Percentiles rank a stretch among this genome's conserved stretches.
Conservation (phyloP, 768 basidiomycete species). For the Termitomyces titanicus region DNA sequence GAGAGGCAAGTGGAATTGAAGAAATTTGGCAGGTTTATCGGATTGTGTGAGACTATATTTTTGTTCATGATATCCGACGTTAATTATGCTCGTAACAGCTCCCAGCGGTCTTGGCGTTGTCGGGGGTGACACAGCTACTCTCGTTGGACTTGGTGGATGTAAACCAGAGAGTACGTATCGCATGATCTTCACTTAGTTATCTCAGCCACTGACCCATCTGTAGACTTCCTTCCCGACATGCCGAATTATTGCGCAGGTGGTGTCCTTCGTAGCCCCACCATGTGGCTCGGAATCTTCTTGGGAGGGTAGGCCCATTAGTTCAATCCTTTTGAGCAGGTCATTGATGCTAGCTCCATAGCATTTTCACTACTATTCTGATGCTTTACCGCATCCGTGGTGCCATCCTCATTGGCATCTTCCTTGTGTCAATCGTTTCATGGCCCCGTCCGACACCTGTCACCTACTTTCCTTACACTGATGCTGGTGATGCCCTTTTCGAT, state of each 20-base stretch:
- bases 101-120: constrained; percentile 69
- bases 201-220: not conserved
- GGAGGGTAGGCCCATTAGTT: constrained; percentile 55
- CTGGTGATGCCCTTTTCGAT: constrained; percentile 71
- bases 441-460: constrained; percentile 80
- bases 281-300: constrained; percentile 86
- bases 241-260: constrained; percentile 58
- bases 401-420: constrained; percentile 77
- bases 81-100: constrained; percentile 31
- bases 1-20: constrained; percentile 6
- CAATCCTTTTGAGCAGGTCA: not conserved
- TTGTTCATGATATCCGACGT: not conserved
- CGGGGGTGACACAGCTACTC: constrained; percentile 65
- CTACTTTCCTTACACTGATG: constrained; percentile 68
- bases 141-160: constrained; percentile 80
- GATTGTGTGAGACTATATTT: constrained; percentile 47
- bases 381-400: constrained; percentile 83
- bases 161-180: constrained; percentile 37
- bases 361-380: constrained; percentile 77
- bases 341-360: constrained; percentile 30
- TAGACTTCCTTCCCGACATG: constrained; percentile 44
- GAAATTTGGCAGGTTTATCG: constrained; percentile 54
- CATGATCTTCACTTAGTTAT: not conserved
- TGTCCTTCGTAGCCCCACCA: constrained; percentile 69
- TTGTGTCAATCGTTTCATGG: constrained; percentile 87